Evolutionary conservation across 2,329 filamentous ascomycete genomes (phyloP).

Genomic region (Elsinoe arachidis): DNA sequence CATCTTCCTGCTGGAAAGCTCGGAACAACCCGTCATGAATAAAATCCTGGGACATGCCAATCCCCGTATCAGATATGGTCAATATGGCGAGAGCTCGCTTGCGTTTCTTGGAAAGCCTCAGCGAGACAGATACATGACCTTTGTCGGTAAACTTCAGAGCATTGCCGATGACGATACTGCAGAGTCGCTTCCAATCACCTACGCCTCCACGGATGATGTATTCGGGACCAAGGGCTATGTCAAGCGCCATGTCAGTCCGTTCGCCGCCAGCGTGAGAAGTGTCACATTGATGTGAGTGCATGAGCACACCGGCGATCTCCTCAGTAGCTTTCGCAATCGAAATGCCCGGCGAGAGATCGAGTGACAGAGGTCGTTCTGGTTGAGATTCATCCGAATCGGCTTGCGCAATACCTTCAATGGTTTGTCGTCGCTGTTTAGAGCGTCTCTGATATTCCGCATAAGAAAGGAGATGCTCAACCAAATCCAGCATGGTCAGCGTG

Average conservation of each 20-base stretch:
- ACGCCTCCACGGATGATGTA: background rate
- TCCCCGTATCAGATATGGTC: constrained; percentile 24
- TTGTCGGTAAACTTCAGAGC: constrained; percentile 37
- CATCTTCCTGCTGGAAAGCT: constrained; percentile 28
- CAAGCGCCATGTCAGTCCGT: background rate
- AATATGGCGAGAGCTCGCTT: constrained; percentile 14
- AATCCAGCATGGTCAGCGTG: constrained; percentile 5
- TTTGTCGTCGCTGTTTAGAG: background rate
- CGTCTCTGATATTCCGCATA: background rate
- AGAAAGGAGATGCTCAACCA: constrained; percentile 1
- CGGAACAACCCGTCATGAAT: constrained; percentile 23
- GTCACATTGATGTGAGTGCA: constrained; percentile 5
- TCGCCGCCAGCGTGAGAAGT: background rate
- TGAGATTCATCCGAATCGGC: constrained; percentile 1
- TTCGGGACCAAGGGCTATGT: constrained; percentile 3
- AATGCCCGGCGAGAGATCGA: constrained; percentile 6
- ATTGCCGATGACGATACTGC: constrained; percentile 40
- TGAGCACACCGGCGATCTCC: background rate
- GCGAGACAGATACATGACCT: constrained; percentile 29
- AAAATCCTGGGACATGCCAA: constrained; percentile 27
- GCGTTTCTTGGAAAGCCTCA: constrained; percentile 3
- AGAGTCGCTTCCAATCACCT: constrained; percentile 32
- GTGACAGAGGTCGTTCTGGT: background rate
- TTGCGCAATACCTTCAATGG: background rate
- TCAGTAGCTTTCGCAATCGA: background rate